Conservation (phyloP, 1,284 basidiomycete species). For the Sporisorium exsertum region DNA sequence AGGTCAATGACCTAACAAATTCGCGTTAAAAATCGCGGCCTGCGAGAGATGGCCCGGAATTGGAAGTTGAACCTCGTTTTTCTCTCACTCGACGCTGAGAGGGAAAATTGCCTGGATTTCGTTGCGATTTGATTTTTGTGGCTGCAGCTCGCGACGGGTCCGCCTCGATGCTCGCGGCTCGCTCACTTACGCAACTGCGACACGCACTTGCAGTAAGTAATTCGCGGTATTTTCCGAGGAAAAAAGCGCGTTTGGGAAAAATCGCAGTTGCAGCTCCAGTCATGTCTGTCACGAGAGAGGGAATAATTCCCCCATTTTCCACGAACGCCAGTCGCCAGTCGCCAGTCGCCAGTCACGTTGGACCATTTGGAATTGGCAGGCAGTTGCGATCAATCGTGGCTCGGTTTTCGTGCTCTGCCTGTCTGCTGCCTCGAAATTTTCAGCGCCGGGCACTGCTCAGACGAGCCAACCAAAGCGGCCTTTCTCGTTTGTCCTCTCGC, state of each 20-base stretch:
- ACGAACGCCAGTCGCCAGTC: constrained; percentile 29
- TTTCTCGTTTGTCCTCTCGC: background rate
- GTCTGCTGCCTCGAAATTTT: constrained; percentile 25
- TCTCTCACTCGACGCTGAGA: no score
- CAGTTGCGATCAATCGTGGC: constrained; percentile 9
- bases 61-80: constrained; percentile 1
- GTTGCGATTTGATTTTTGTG: constrained; percentile 11
- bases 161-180: constrained; percentile 42
- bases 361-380: constrained; percentile 15
- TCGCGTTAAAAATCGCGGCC: background rate
- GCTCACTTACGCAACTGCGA: background rate
- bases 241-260: constrained; percentile 11
- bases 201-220: background rate
- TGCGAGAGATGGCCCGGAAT: background rate
- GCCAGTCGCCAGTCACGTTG: constrained; percentile 40
- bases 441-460: constrained; percentile 2
- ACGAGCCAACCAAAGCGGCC: constrained; percentile 12
- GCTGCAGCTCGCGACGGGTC: constrained; percentile 21
- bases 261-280: constrained; percentile 21
- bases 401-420: constrained; percentile 19
- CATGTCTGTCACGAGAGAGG: background rate
- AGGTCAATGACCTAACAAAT: background rate
- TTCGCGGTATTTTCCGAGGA: background rate
- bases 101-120: background rate
- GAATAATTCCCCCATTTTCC: background rate